phyloP scores from a whole-genome alignment of 805 yeast genomes.

The Nakazawaea holstii region DNA sequence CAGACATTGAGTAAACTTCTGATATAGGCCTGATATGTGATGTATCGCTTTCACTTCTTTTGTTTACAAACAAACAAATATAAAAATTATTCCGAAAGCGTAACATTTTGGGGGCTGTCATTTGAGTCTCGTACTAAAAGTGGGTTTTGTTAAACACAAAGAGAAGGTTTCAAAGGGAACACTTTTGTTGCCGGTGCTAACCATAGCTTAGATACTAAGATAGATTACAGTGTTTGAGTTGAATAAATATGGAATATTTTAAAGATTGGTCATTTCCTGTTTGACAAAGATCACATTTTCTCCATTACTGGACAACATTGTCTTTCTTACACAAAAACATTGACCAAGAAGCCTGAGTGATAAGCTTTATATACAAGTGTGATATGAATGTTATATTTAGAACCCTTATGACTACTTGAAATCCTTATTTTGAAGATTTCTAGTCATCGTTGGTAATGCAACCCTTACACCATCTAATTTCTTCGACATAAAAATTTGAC shows the following conservation, averaged over 20 bases:
- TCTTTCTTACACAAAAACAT: no score
- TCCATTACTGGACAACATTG: no score
- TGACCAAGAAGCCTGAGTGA: no score
- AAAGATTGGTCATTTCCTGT: no score
- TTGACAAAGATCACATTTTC: no score
- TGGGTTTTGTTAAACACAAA: no score
- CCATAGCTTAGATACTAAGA: no score
- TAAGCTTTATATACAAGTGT: not conserved
- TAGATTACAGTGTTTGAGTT: no score
- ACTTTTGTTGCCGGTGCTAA: no score
- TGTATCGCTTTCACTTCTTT: not conserved
- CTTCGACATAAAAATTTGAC: slow-evolving; percentile 86
- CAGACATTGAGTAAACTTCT: no score
- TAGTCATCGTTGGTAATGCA: slow-evolving; percentile 95
- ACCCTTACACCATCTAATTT: slow-evolving; percentile 91
- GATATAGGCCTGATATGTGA: not conserved
- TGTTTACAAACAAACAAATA: not conserved
- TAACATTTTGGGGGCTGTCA: not conserved
- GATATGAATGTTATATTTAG: not conserved
- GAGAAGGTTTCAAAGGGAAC: no score
- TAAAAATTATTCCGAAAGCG: not conserved
- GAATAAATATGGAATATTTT: no score
- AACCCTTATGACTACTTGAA: slow-evolving; percentile 31
- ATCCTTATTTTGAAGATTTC: slow-evolving; percentile 82
- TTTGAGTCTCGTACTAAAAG: not conserved